Conservation (phyloP, 805 yeast genomes). For the Saccharomycopsis fibuligera region DNA sequence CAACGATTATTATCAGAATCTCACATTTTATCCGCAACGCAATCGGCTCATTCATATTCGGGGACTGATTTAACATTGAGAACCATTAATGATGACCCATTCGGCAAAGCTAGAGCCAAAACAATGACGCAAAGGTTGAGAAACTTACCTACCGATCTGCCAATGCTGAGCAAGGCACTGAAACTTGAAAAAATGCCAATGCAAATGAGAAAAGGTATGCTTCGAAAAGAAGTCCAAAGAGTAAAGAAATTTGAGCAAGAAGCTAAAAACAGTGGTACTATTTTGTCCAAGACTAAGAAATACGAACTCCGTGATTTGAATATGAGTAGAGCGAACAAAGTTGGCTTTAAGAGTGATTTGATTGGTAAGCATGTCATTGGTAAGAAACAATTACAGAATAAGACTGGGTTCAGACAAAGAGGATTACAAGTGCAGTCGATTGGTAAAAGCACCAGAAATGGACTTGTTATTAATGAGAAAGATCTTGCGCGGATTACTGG, state of each 20-base stretch:
- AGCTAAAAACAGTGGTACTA: slow-evolving; percentile 85
- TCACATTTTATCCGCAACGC: slow-evolving; percentile 42
- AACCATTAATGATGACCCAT: slow-evolving; percentile 53
- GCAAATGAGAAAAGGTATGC: slow-evolving; percentile 80
- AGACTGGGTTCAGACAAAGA: slow-evolving; percentile 49
- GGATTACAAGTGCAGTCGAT: slow-evolving; percentile 74
- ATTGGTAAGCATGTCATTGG: slow-evolving; percentile 46
- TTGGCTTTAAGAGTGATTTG: slow-evolving; percentile 34
- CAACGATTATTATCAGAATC: slow-evolving; percentile 68
- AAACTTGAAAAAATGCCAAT: slow-evolving; percentile 80
- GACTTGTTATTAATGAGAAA: slow-evolving; percentile 58
- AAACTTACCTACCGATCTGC: slow-evolving; percentile 28
- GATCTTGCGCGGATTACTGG: slow-evolving; percentile 53
- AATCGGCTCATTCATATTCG: slow-evolving; percentile 31
- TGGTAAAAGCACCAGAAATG: slow-evolving; percentile 75
- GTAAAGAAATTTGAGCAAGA: slow-evolving; percentile 58
- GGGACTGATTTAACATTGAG: slow-evolving; percentile 66
- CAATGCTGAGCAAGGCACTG: neutral
- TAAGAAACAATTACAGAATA: slow-evolving; percentile 35
- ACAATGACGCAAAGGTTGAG: slow-evolving; percentile 55
- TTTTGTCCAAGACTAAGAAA: slow-evolving; percentile 64
- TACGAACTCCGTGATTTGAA: slow-evolving; percentile 57
- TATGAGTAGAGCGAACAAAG: slow-evolving; percentile 48
- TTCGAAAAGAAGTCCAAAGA: slow-evolving; percentile 46
- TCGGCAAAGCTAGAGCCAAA: slow-evolving; percentile 64